Conservation (phyloP, 1,284 basidiomycete species). For the Irpex sp. region DNA sequence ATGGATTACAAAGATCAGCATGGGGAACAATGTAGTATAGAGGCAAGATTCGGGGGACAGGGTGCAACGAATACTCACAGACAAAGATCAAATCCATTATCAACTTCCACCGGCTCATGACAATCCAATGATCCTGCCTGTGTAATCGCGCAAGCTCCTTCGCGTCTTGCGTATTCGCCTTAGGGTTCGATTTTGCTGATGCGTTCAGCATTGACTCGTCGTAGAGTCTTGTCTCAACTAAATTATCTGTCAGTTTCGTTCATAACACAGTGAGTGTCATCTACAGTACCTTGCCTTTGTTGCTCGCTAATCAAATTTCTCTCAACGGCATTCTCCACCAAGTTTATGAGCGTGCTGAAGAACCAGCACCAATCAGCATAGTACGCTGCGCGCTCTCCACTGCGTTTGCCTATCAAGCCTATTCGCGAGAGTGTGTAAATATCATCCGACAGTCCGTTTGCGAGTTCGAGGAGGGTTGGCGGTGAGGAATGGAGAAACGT, state of each 20-base stretch:
- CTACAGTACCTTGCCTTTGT: conserved; percentile 51
- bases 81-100: conserved; percentile 81
- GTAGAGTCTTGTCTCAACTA: conserved; percentile 71
- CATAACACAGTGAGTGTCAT: no score
- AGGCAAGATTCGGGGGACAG: not conserved
- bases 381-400: conserved; percentile 63
- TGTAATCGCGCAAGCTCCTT: conserved; percentile 65
- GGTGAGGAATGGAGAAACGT: conserved; percentile 73
- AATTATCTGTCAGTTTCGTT: conserved; percentile 5
- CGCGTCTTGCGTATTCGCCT: conserved; percentile 58
- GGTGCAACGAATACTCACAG: conserved; percentile 48
- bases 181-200: conserved; percentile 66
- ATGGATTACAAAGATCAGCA: conserved; percentile 3
- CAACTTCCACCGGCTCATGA: conserved; percentile 63
- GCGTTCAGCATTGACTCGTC: conserved; percentile 67
- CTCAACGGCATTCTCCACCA: conserved; percentile 79
- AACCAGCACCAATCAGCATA: conserved; percentile 85
- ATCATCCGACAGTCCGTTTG: conserved; percentile 72
- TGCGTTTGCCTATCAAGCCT: conserved; percentile 59
- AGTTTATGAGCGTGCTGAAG: conserved; percentile 65
- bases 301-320: conserved; percentile 60
- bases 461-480: conserved; percentile 76
- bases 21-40: not conserved
- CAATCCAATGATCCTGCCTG: conserved; percentile 73
- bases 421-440: conserved; percentile 68